These are phyloP conservation scores for Salvia rosmarinus DNA, from an alignment of 257 asterid species.

Conservation along the genomic window DNA sequence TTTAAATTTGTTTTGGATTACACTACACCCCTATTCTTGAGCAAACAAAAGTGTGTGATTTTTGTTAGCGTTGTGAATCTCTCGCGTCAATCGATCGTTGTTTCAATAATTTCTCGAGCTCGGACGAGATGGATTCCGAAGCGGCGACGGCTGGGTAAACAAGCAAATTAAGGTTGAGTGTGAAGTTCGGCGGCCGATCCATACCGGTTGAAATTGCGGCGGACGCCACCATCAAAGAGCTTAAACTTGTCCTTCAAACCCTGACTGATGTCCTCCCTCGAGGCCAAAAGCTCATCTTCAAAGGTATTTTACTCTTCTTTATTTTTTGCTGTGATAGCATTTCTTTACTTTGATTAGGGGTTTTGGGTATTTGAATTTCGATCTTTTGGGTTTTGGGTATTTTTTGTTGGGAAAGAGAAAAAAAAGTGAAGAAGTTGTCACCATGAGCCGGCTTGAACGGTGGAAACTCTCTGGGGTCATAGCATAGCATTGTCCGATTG, in stretches of 20 bases:
- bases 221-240: conserved; percentile 60
- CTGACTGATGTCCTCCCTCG: conserved; percentile 93
- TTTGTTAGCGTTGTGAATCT: not conserved
- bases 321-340: not conserved
- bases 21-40: not conserved
- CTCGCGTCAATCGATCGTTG: not conserved
- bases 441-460: conserved; percentile 54
- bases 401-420: conserved; percentile 39
- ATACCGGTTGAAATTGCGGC: conserved; percentile 61
- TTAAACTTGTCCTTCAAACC: conserved; percentile 66
- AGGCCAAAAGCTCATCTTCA: conserved; percentile 90
- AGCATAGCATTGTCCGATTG: conserved; percentile 57
- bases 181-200: conserved; percentile 73
- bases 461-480: conserved; percentile 86
- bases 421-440: conserved; percentile 38
- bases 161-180: conserved; percentile 41
- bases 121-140: conserved; percentile 39
- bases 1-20: not conserved
- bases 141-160: conserved; percentile 14
- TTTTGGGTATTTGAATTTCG: conserved; percentile 16
- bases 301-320: conserved; percentile 45
- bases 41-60: not conserved
- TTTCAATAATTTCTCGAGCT: conserved; percentile 1
- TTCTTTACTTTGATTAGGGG: not conserved
- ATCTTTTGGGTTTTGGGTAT: conserved; percentile 43